Conservation (phyloP, 2,329 filamentous ascomycete genomes). For the Penicillium sp. region DNA sequence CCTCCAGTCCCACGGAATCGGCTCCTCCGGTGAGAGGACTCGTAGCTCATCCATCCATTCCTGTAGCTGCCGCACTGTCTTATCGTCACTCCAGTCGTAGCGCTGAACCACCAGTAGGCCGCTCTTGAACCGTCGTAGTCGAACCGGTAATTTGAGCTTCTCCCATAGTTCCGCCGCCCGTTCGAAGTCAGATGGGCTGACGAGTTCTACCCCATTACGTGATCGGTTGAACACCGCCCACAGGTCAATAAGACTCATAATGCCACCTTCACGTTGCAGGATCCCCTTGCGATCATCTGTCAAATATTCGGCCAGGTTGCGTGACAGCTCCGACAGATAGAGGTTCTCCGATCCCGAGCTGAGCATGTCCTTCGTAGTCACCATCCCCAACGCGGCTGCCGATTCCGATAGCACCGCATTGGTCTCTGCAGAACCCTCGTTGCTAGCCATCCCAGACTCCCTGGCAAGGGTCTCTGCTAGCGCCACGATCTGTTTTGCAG, state of each 20-base stretch:
- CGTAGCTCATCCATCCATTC: constrained; percentile 74
- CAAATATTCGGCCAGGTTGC: constrained; percentile 81
- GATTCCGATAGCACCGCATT: constrained; percentile 74
- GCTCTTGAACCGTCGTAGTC: constrained; percentile 82
- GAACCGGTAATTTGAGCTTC: constrained; percentile 75
- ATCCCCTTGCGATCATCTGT: constrained; percentile 79
- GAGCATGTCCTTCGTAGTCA: constrained; percentile 95
- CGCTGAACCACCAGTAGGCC: constrained; percentile 92
- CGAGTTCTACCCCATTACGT: constrained; percentile 86
- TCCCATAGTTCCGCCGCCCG: constrained; percentile 88
- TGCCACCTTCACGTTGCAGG: constrained; percentile 73
- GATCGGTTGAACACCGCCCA: constrained; percentile 95
- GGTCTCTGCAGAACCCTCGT: constrained; percentile 63
- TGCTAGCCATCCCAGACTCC: constrained; percentile 56
- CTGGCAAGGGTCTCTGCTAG: constrained; percentile 82
- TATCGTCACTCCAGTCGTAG: constrained; percentile 82
- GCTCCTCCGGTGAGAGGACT: constrained; percentile 58
- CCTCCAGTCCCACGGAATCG: constrained; percentile 70
- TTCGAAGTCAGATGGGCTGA: constrained; percentile 86
- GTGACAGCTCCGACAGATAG: constrained; percentile 80
- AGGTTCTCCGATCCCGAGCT: constrained; percentile 74
- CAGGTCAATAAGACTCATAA: constrained; percentile 82
- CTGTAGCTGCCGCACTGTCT: constrained; percentile 71
- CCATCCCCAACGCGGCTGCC: constrained; percentile 74
- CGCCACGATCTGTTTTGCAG: constrained; percentile 90